A percentile compares a stretch with the other conserved stretches of the same genome.
Conservation (phyloP, 331 rosid genomes). For the Cydonia oblonga region DNA sequence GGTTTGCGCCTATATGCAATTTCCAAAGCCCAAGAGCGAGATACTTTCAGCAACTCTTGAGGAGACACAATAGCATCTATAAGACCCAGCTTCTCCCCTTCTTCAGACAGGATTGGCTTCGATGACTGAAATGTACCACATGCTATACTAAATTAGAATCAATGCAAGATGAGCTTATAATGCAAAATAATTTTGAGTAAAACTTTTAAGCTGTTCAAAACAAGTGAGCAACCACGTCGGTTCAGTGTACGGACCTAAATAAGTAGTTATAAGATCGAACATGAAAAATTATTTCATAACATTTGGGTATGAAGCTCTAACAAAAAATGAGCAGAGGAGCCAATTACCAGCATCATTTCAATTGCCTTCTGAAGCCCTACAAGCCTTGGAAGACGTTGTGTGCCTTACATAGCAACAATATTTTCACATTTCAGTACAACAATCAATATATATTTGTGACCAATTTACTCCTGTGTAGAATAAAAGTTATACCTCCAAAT, state of each 20-base stretch:
- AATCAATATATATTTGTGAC: not conserved
- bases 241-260: not conserved
- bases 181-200: not conserved
- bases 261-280: not conserved
- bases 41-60: conserved; percentile 64
- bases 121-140: conserved; percentile 40
- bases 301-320: not conserved
- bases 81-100: conserved; percentile 88
- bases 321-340: not conserved
- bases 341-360: conserved; percentile 85
- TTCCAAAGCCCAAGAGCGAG: conserved; percentile 73
- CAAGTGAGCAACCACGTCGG: not conserved
- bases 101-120: conserved; percentile 75
- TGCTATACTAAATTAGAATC: not conserved
- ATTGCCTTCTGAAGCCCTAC: conserved; percentile 68
- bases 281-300: not conserved
- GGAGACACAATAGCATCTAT: conserved; percentile 71
- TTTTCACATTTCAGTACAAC: conserved; percentile 15
- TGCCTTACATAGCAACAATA: conserved; percentile 47
- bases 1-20: conserved; percentile 71
- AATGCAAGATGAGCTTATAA: not conserved
- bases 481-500: conserved; percentile 64
- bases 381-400: conserved; percentile 98
- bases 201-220: not conserved
- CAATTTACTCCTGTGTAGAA: conserved; percentile 1